Evolutionary conservation across 1,139 yeast genomes (phyloP), one percentile per base, ranked within the genome.

Genomic region (Nakaseomyces sp.): DNA sequence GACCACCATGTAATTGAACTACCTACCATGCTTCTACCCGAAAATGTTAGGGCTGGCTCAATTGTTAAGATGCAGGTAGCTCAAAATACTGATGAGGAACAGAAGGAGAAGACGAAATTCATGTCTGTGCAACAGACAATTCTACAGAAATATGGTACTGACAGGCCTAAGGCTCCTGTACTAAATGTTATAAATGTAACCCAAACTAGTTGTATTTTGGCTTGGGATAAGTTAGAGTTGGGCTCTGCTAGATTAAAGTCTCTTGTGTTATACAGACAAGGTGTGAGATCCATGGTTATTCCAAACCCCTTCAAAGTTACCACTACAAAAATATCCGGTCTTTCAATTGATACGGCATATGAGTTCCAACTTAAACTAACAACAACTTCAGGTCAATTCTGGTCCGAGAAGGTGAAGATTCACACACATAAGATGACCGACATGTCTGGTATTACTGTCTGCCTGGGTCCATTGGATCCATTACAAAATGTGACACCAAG

Each of bases 341-440:
- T 91, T 55, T 88, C 95, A 4, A 80, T 91, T 45, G 96, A 91
- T 60, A 81, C 87, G 37, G 72, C 76, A 31, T 91, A 86, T 65
- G 76, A 74, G 38, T 91, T 91, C 64, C 89, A 82, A 57, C 73
- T 91, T 56, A 76, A 81, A 53, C 70, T 91, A 59, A 82, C 81
- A 48, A 89, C 98, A 5, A 81, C 95, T 1, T 95, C 97, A 0
- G 99, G 99, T 13, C 72, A 74, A 16, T 86, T 74, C 58, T 70
- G 70, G 60, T 84, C 95, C 5, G 82, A 87, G 36, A 67, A 68
- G 28, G 64, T 91, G 33, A 76, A 74, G 44, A 78, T 89, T 10
- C 81, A 76, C 47, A 91, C 98, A 6, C 97, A 89, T 63, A 89
- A 88, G 61, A 89, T 91, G 96, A 89, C 96, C 0, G 96, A 91